phyloP scores from a whole-genome alignment of 257 asterid species.

The Cinchona pubescens region DNA sequence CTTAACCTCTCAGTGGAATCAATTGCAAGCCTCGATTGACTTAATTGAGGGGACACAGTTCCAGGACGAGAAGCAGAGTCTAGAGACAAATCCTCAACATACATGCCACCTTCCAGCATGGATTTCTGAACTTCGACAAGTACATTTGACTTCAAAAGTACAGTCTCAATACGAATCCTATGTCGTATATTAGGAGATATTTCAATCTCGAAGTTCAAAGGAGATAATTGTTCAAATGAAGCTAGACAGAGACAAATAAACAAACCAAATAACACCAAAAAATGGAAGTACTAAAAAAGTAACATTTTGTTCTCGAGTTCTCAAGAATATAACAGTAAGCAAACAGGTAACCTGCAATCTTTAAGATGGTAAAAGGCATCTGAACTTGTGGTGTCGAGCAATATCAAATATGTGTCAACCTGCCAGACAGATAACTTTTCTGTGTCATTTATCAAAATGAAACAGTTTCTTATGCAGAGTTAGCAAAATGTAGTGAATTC shows the following conservation, averaged over 20 bases:
- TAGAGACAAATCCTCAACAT: slow-evolving; percentile 64
- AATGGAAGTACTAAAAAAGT: neutral
- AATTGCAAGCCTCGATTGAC: slow-evolving; percentile 50
- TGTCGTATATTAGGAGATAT: slow-evolving; percentile 21
- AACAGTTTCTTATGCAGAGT: slow-evolving; percentile 2
- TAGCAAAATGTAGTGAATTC: neutral
- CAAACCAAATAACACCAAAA: too few species aligned
- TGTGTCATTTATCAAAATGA: neutral
- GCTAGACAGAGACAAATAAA: neutral
- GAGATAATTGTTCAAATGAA: neutral
- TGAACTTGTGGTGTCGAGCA: slow-evolving; percentile 86
- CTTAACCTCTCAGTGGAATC: slow-evolving; percentile 45
- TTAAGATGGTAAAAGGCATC: slow-evolving; percentile 90
- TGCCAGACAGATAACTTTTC: slow-evolving; percentile 28
- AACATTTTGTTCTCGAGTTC: neutral
- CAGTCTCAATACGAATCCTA: slow-evolving; percentile 80
- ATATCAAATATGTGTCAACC: slow-evolving; percentile 77
- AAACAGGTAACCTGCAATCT: slow-evolving; percentile 70
- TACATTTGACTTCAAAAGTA: slow-evolving; percentile 80
- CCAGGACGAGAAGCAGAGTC: slow-evolving; percentile 57
- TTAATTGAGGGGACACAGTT: slow-evolving; percentile 50
- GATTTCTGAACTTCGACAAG: slow-evolving; percentile 91
- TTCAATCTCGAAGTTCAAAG: neutral
- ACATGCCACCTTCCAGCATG: slow-evolving; percentile 81
- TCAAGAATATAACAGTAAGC: neutral